Percentiles rank a stretch among this genome's conserved stretches.
Conservation (phyloP, 805 yeast genomes). For the Kurtzmaniella cleridarum region DNA sequence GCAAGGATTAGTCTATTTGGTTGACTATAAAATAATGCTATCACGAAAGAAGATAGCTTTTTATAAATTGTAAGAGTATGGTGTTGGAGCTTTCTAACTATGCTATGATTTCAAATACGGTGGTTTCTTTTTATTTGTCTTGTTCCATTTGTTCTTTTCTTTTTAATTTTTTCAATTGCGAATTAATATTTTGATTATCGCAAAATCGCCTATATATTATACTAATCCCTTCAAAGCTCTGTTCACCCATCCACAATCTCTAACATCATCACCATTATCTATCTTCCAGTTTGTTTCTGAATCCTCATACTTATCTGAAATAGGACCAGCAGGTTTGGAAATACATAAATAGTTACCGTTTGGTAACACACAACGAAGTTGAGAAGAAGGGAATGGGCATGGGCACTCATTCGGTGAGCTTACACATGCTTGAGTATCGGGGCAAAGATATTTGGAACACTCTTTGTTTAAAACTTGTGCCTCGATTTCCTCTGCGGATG, state of each 20-base stretch:
- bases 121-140: no score
- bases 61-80: no score
- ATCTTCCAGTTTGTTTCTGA: conserved; percentile 41
- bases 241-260: conserved; percentile 85
- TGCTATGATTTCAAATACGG: no score
- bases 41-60: no score
- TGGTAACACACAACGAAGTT: conserved; percentile 74
- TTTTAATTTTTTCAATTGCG: no score
- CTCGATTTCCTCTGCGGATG: conserved; percentile 33
- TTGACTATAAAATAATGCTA: no score
- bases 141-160: no score
- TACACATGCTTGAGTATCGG: conserved; percentile 79
- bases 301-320: conserved; percentile 26
- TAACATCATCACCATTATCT: conserved; percentile 42
- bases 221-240: conserved; percentile 59
- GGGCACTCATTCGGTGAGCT: conserved; percentile 69
- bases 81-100: no score
- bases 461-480: conserved; percentile 29
- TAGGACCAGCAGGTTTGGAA: conserved; percentile 62
- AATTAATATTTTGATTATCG: background rate
- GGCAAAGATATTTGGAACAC: conserved; percentile 72
- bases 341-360: conserved; percentile 71
- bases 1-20: no score
- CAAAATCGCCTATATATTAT: conserved; percentile 1
- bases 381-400: conserved; percentile 84